Evolutionary conservation across 805 yeast genomes (phyloP), one percentile per base, ranked within the genome.

Genomic region (Metahyphopichia silvanorum): DNA sequence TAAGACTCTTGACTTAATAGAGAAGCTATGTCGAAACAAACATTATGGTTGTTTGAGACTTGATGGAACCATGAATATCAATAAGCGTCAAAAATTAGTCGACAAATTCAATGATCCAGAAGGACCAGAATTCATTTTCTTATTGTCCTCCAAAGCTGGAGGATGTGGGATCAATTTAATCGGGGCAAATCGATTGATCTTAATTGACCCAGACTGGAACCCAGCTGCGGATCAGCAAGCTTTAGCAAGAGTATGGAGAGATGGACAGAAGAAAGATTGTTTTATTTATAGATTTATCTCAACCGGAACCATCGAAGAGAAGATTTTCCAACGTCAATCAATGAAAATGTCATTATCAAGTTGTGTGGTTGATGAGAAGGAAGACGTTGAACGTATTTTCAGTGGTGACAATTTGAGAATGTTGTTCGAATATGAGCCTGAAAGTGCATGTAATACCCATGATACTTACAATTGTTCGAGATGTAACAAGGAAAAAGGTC

Each of bases 161-260:
- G 98, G 98, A 1, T 93, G 98, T 68, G 98, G 98, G 61, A 86
- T 93, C 49, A 93, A 93, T 55, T 72, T 93, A 47, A 91, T 93
- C 49, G 98, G 98, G 9, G 98, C 98, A 2, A 93, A 93, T 45
- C 71, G 98, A 41, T 66, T 93, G 40, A 77, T 93, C 14, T 64
- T 93, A 29, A 69, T 93, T 52, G 98, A 93, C 54, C 81, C 81
- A 0, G 98, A 93, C 55, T 93, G 98, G 98, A 91, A 91, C 51
- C 98, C 98, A 0, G 98, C 98, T 0, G 82, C 96, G 1, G 98
- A 91, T 53, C 98, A 93, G 55, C 98, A 91, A 60, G 98, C 98
- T 0, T 68, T 93, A 40, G 98, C 98, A 0, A 76, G 98, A 57
- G 96, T 93, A 4, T 93, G 98, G 98, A 79, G 98, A 70, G 98